These are phyloP conservation scores for Tolypocladium pustulatum DNA, from an alignment of 2,329 filamentous ascomycete genomes.

Conservation along the genomic window DNA sequence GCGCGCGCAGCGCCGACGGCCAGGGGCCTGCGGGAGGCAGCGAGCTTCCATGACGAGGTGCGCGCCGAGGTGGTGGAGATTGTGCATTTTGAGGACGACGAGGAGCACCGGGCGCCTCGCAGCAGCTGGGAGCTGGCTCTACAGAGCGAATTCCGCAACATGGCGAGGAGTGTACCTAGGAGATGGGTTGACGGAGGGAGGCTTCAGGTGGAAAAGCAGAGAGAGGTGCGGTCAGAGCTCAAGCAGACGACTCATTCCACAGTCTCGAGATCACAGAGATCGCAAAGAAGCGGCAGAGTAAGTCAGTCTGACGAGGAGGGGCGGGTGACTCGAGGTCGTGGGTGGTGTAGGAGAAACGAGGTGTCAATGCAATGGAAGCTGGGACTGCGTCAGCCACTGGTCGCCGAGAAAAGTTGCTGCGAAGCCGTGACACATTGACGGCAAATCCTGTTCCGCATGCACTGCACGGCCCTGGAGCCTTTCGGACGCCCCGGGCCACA, in stretches of 20 bases:
- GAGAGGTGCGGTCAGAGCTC: slow-evolving; percentile 10
- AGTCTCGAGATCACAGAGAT: slow-evolving; percentile 18
- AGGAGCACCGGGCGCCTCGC: slow-evolving; percentile 38
- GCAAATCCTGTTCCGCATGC: neutral
- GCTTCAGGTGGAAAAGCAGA: slow-evolving; percentile 3
- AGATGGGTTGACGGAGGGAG: slow-evolving; percentile 1
- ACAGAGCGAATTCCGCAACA: slow-evolving; percentile 62
- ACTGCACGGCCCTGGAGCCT: neutral
- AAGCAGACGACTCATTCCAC: slow-evolving; percentile 18
- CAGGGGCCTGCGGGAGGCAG: slow-evolving; percentile 36
- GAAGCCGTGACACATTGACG: neutral
- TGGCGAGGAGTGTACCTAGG: slow-evolving; percentile 32
- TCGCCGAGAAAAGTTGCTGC: neutral
- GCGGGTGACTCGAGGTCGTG: slow-evolving; percentile 1
- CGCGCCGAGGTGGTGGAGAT: slow-evolving; percentile 28
- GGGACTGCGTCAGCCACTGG: neutral
- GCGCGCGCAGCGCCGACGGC: slow-evolving; percentile 38
- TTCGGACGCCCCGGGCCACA: neutral
- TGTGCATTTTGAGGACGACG: slow-evolving; percentile 27
- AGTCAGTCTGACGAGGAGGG: slow-evolving; percentile 20
- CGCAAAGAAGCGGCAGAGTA: slow-evolving; percentile 37
- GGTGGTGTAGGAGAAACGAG: neutral
- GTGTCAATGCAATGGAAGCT: slow-evolving; percentile 1
- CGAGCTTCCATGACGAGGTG: slow-evolving; percentile 33
- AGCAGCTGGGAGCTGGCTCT: slow-evolving; percentile 56